Evolutionary conservation across 2,329 filamentous ascomycete species (phyloP).

Genomic region (Phaeosphaeriaceae sp.): DNA sequence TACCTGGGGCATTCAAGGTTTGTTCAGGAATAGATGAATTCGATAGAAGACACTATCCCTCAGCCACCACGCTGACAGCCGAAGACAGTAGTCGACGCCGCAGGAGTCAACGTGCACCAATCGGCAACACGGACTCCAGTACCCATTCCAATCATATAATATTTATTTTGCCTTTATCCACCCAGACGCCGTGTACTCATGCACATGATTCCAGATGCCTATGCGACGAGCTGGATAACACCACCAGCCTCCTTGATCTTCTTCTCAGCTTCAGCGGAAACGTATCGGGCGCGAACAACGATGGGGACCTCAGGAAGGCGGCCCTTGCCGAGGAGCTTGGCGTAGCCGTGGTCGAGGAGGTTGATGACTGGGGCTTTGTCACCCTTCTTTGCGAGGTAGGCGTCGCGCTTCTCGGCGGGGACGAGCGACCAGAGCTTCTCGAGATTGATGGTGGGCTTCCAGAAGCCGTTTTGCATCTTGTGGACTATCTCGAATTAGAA

Average conservation of each 20-base stretch:
- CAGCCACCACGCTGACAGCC: slow-evolving; percentile 58
- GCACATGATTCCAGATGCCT: slow-evolving; percentile 48
- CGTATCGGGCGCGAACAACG: slow-evolving; percentile 93
- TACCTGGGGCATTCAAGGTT: slow-evolving; percentile 42
- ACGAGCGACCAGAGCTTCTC: slow-evolving; percentile 99
- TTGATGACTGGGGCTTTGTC: slow-evolving; percentile 98
- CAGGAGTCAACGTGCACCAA: slow-evolving; percentile 40
- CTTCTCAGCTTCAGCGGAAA: slow-evolving; percentile 94
- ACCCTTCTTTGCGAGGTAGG: slow-evolving; percentile 84
- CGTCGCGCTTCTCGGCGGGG: slow-evolving; percentile 88
- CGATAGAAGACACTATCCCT: slow-evolving; percentile 54
- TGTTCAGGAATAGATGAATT: slow-evolving; percentile 60
- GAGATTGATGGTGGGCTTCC: slow-evolving; percentile 98
- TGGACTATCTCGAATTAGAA: slow-evolving; percentile 69
- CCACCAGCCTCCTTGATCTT: slow-evolving; percentile 99
- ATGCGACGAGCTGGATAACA: slow-evolving; percentile 94
- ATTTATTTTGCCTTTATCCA: slow-evolving; percentile 28
- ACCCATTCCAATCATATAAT: slow-evolving; percentile 25
- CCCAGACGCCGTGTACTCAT: slow-evolving; percentile 37
- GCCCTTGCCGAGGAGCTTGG: slow-evolving; percentile 98
- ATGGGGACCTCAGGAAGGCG: slow-evolving; percentile 90
- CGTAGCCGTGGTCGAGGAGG: slow-evolving; percentile 95
- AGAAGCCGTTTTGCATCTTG: slow-evolving; percentile 93
- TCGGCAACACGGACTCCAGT: slow-evolving; percentile 36
- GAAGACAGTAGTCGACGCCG: slow-evolving; percentile 15